phyloP scores from a whole-genome alignment of 352 stramenopile species.

The Phytophthora agathidicida region DNA sequence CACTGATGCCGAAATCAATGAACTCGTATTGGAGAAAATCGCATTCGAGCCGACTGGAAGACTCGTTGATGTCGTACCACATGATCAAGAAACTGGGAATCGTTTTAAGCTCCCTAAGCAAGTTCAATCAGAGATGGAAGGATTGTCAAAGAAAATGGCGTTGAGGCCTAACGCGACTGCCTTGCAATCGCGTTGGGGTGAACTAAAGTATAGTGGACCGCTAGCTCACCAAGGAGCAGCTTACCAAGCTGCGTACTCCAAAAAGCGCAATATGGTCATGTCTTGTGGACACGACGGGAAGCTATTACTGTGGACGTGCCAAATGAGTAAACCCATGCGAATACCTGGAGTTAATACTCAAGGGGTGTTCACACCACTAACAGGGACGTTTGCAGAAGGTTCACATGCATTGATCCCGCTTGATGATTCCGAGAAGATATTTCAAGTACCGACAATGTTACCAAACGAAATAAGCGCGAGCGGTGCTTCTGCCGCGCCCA shows the following conservation, averaged over 20 bases:
- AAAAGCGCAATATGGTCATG: constrained; percentile 58
- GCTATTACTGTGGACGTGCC: constrained; percentile 61
- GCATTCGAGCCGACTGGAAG: constrained; percentile 58
- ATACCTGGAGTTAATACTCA: constrained; percentile 66
- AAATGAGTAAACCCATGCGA: constrained; percentile 54
- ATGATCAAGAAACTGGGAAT: constrained; percentile 69
- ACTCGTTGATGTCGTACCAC: constrained; percentile 68
- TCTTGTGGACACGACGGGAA: constrained; percentile 57
- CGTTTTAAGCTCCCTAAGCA: constrained; percentile 67
- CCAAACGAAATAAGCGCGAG: constrained; percentile 34
- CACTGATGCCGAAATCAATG: constrained; percentile 65
- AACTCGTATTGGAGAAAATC: constrained; percentile 65
- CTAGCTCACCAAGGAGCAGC: constrained; percentile 50
- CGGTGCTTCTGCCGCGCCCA: constrained; percentile 21
- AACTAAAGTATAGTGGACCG: constrained; percentile 61
- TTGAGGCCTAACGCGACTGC: constrained; percentile 52
- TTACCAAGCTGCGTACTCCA: constrained; percentile 61
- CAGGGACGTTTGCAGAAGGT: constrained; percentile 56
- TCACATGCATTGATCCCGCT: constrained; percentile 43
- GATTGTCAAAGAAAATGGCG: constrained; percentile 50
- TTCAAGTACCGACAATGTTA: constrained; percentile 43
- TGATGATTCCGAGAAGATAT: constrained; percentile 40
- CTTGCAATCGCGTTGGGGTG: constrained; percentile 44
- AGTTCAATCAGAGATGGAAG: constrained; percentile 61
- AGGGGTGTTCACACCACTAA: constrained; percentile 58